Percentiles rank a stretch among this genome's conserved stretches.
Conservation (phyloP, 2,329 filamentous ascomycete species). For the Paecilomyces fulvus region DNA sequence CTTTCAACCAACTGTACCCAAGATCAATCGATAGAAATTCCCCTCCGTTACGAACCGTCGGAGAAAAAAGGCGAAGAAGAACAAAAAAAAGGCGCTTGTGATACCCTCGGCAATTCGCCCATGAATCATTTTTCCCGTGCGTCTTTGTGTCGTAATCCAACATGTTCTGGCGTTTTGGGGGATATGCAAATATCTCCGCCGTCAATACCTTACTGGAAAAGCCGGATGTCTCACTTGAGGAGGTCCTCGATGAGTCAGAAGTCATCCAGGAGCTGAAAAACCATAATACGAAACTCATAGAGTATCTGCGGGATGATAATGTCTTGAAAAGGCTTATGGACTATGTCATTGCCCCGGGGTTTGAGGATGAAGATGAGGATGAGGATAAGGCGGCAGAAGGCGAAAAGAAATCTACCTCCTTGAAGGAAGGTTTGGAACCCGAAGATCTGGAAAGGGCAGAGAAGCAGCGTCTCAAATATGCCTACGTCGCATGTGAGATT, state of each 20-base stretch:
- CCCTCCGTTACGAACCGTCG: constrained; percentile 1
- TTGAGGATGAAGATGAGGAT: constrained; percentile 44
- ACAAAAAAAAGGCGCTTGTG: neutral
- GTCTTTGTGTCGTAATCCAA: constrained; percentile 39
- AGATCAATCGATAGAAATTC: neutral
- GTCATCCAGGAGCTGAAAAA: constrained; percentile 96
- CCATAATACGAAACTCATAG: constrained; percentile 94
- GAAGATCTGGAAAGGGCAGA: constrained; percentile 64
- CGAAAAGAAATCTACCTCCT: constrained; percentile 30
- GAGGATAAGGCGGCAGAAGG: constrained; percentile 41
- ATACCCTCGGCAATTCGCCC: constrained; percentile 11
- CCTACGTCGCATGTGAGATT: constrained; percentile 87
- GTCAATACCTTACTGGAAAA: constrained; percentile 97
- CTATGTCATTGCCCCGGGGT: constrained; percentile 74
- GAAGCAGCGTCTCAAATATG: constrained; percentile 86
- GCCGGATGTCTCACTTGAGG: constrained; percentile 85
- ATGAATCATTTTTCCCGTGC: constrained; percentile 27
- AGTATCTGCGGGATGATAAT: constrained; percentile 82
- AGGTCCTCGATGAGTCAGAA: constrained; percentile 91
- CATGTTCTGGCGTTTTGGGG: constrained; percentile 99
- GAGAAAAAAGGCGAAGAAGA: constrained; percentile 1
- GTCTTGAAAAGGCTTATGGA: constrained; percentile 78
- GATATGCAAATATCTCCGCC: constrained; percentile 93
- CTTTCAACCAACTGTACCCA: neutral
- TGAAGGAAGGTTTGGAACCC: constrained; percentile 24